Percentiles rank a stretch among this genome's conserved stretches.
phyloP scores from a whole-genome alignment of 768 basidiomycete genomes.

The Butyriboletus loyo region DNA sequence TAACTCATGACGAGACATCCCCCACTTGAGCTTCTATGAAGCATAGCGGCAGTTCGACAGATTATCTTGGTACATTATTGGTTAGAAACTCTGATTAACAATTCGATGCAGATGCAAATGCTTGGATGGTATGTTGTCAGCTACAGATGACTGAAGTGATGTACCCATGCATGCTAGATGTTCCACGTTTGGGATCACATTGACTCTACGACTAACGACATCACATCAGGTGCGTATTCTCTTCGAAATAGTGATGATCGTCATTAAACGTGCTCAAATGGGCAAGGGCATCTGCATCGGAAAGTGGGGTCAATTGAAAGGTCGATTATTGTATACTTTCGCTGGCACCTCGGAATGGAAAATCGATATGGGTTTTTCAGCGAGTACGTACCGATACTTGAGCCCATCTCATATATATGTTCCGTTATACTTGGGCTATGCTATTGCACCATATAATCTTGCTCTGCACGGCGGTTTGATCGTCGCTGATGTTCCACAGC shows the following conservation, averaged over 20 bases:
- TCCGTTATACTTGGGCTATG: conserved; percentile 76
- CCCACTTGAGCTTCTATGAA: conserved; percentile 87
- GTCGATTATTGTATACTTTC: too few species aligned
- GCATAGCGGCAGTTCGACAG: conserved; percentile 49
- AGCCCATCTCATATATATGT: too few species aligned
- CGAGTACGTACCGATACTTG: conserved; percentile 73
- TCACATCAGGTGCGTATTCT: conserved; percentile 66
- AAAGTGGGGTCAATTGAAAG: conserved; percentile 76
- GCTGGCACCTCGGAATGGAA: conserved; percentile 87
- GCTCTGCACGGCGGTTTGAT: conserved; percentile 41
- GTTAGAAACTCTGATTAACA: too few species aligned
- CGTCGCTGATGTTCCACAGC: conserved; percentile 41
- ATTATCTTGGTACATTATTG: conserved; percentile 59
- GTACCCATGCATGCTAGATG: conserved; percentile 46
- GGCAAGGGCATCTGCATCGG: conserved; percentile 73
- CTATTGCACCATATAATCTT: conserved; percentile 53
- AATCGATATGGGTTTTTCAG: conserved; percentile 59
- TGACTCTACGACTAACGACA: conserved; percentile 69
- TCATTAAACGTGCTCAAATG: conserved; percentile 62
- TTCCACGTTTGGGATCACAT: conserved; percentile 79
- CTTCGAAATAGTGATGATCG: too few species aligned
- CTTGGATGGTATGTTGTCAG: conserved; percentile 61
- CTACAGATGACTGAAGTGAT: neutral
- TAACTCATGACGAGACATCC: conserved; percentile 64
- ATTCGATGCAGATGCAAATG: conserved; percentile 50